These are phyloP conservation scores for Boletus eberwhitei DNA, from an alignment of 768 basidiomycete genomes.

Conservation along the genomic window DNA sequence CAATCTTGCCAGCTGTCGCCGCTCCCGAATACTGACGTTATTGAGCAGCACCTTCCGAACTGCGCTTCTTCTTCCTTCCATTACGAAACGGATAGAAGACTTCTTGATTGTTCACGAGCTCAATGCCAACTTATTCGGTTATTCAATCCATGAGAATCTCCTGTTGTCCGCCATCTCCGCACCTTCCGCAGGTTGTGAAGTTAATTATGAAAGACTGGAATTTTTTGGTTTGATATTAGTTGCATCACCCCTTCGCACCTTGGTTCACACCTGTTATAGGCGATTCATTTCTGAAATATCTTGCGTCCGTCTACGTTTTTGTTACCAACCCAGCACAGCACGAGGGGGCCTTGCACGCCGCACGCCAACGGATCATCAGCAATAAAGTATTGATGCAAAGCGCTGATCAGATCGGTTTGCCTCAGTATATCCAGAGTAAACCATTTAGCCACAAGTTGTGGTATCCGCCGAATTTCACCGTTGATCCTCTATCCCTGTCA, in stretches of 20 bases:
- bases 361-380: conserved; percentile 68
- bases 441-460: conserved; percentile 66
- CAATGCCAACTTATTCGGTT: conserved; percentile 63
- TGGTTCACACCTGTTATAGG: conserved; percentile 37
- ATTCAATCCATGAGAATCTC: conserved; percentile 56
- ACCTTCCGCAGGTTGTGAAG: conserved; percentile 64
- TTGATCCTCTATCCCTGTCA: conserved; percentile 22
- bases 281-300: conserved; percentile 80
- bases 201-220: conserved; percentile 83
- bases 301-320: conserved; percentile 72
- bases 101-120: conserved; percentile 75
- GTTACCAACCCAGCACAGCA: conserved; percentile 59
- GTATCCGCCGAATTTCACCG: conserved; percentile 49
- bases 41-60: conserved; percentile 60
- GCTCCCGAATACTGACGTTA: conserved; percentile 23
- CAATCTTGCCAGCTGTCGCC: conserved; percentile 17
- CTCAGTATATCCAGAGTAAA: conserved; percentile 70
- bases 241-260: conserved; percentile 20
- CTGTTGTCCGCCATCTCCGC: conserved; percentile 67
- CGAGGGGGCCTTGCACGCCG: conserved; percentile 66
- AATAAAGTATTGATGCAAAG: conserved; percentile 62
- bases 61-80: conserved; percentile 68
- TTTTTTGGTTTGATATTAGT: conserved; percentile 56
- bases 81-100: conserved; percentile 69
- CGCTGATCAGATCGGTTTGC: conserved; percentile 57